These are phyloP conservation scores for Neurospora sp. DNA, from an alignment of 495 filamentous ascomycete genomes.

Conservation along the genomic window DNA sequence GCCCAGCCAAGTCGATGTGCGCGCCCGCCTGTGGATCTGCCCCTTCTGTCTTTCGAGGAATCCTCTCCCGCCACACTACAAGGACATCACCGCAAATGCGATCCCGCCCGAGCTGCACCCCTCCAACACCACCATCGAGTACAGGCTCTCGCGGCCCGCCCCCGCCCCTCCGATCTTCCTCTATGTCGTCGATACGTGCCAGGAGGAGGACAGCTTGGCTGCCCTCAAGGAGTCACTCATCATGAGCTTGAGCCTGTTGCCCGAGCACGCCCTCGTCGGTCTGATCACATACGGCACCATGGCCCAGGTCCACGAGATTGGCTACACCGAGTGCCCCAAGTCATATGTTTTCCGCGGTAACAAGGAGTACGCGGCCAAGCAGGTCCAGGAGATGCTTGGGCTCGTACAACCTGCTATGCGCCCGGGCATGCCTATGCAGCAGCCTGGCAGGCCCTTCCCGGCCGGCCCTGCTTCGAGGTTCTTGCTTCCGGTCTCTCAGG, in stretches of 20 bases:
- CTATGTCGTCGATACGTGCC: conserved; percentile 97
- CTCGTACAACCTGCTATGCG: conserved; percentile 58
- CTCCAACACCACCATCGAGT: conserved; percentile 93
- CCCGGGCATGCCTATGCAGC: conserved; percentile 67
- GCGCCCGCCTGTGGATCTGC: conserved; percentile 94
- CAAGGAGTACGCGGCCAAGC: conserved; percentile 93
- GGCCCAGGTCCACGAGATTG: conserved; percentile 98
- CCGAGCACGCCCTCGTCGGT: conserved; percentile 87
- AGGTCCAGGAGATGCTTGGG: conserved; percentile 98
- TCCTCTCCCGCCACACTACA: conserved; percentile 91
- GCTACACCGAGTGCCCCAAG: conserved; percentile 96
- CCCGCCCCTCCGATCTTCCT: conserved; percentile 94
- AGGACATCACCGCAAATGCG: conserved; percentile 90
- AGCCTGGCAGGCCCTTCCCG: conserved; percentile 61
- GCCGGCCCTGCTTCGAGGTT: conserved; percentile 82
- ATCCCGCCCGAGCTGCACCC: conserved; percentile 95
- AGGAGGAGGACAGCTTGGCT: conserved; percentile 94
- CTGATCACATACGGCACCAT: conserved; percentile 95
- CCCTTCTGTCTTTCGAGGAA: conserved; percentile 97
- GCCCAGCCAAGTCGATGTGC: conserved; percentile 82
- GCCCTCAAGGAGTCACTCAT: conserved; percentile 93
- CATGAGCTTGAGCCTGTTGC: conserved; percentile 91
- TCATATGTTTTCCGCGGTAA: conserved; percentile 98
- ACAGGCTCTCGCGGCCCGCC: conserved; percentile 83
- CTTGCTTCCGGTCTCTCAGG: conserved; percentile 87